Base-by-base conservation (phyloP, 2,329 filamentous ascomycete species). In the Fusarium fujikuroi region DNA sequence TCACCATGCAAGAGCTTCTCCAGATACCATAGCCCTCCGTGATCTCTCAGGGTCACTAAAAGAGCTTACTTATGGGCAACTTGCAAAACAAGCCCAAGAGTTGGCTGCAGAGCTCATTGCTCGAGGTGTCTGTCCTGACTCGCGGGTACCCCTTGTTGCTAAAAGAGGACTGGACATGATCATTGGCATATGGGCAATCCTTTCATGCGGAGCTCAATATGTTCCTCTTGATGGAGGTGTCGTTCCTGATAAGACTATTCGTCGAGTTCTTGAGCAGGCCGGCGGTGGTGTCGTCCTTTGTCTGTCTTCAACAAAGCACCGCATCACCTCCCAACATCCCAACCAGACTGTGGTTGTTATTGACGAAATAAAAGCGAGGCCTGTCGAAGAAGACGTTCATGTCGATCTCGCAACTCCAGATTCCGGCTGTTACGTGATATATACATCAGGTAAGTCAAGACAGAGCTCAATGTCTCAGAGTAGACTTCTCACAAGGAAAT, bases 201-300 rank as follows among this genome's bases (percentile, higher is more conserved):
- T 91, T 39, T 88, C 87, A 63, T 85, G 85, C 53, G 88, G 88
- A 25, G 88, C 85, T 19, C 88, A 91, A 71, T 91, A 91, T 75
- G 84, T 90, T 9, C 89, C 89, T 7, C 82, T 91, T 5, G 89
- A 91, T 68, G 88, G 88, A 40, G 85, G 86, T 10, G 83, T 88
- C 37, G 85, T 87, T 15, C 82, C 87, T 0, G 85, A 87, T 56
- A 80, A 82, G 23, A 85, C 85, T 6, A 81, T 90, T 32, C 79
- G 80, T 30, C 84, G 86, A 63, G 87, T 89, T 32, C 80, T 89
- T 52, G 77, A 81, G 32, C 83, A 90, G 71, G 84, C 86, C 5
- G 78, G 79, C 18, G 81, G 84, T 11, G 76, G 78, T 9, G 80
- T 87, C 34, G 81, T 87, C 21, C 78, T 90, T 9, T 90, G 87